phyloP scores from a whole-genome alignment of 805 yeast genomes.

The Candida morakotiae region DNA sequence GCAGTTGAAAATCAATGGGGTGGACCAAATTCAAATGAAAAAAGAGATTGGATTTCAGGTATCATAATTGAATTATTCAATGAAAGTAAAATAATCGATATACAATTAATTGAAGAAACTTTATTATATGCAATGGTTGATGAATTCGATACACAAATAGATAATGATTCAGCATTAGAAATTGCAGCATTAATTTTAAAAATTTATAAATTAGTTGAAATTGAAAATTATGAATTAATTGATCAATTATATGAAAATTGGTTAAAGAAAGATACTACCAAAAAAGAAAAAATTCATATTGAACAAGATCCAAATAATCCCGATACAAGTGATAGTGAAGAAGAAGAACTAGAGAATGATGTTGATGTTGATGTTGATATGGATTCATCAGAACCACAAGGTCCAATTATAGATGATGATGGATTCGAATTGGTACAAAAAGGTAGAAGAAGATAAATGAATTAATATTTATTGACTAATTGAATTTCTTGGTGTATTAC shows the following conservation, averaged over 20 bases:
- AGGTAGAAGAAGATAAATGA: constrained; percentile 34
- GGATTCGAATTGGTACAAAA: constrained; percentile 88
- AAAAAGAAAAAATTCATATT: constrained; percentile 44
- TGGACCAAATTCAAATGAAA: constrained; percentile 84
- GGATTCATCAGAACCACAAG: constrained; percentile 28
- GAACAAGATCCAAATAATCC: constrained; percentile 64
- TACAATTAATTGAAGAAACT: constrained; percentile 78
- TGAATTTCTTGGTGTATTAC: constrained; percentile 17
- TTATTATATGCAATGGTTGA: constrained; percentile 87
- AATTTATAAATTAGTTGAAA: constrained; percentile 60
- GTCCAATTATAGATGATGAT: constrained; percentile 83
- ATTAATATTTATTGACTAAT: constrained; percentile 4
- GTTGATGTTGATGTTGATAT: constrained; percentile 13
- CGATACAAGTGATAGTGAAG: constrained; percentile 46
- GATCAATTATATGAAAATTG: constrained; percentile 60
- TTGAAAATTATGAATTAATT: constrained; percentile 48
- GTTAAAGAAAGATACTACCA: constrained; percentile 45
- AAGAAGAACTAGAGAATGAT: constrained; percentile 41
- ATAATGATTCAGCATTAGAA: constrained; percentile 80
- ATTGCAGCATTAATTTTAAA: constrained; percentile 66
- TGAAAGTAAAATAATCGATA: constrained; percentile 60
- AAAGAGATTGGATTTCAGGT: constrained; percentile 93
- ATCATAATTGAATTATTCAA: constrained; percentile 74
- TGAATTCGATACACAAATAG: constrained; percentile 86
- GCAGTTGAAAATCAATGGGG: constrained; percentile 97